Conservation (phyloP, 2,329 filamentous ascomycete species). For the Neoascochyta sp. region DNA sequence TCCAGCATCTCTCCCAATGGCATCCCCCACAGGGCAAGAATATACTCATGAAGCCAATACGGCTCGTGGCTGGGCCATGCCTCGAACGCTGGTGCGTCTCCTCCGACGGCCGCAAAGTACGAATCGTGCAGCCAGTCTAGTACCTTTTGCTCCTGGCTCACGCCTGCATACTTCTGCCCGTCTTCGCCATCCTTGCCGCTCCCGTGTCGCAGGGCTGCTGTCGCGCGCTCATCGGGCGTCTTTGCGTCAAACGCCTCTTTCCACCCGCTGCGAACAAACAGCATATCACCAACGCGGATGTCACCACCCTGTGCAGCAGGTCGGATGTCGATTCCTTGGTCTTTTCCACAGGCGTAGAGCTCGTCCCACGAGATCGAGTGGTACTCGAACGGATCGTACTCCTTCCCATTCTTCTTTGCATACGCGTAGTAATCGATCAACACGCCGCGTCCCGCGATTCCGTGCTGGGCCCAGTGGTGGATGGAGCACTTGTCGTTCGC, state of each 20-base stretch:
- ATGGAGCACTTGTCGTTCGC: slow-evolving; percentile 45
- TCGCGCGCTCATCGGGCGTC: slow-evolving; percentile 30
- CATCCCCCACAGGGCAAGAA: slow-evolving; percentile 42
- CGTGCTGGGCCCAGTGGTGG: slow-evolving; percentile 46
- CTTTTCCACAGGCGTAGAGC: slow-evolving; percentile 56
- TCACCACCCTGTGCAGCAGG: slow-evolving; percentile 53
- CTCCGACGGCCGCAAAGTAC: slow-evolving; percentile 63
- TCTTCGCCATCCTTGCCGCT: slow-evolving; percentile 36
- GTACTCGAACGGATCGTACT: slow-evolving; percentile 43
- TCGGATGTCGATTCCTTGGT: slow-evolving; percentile 61
- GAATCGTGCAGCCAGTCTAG: slow-evolving; percentile 66
- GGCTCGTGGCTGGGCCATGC: slow-evolving; percentile 54
- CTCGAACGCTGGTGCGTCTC: slow-evolving; percentile 63
- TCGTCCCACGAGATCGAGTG: slow-evolving; percentile 44
- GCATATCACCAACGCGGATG: slow-evolving; percentile 60
- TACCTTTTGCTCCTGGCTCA: slow-evolving; percentile 54
- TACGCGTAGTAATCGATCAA: slow-evolving; percentile 45
- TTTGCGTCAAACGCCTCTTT: slow-evolving; percentile 55
- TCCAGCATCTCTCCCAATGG: slow-evolving; percentile 42
- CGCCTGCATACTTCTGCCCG: slow-evolving; percentile 46
- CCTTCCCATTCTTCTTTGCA: slow-evolving; percentile 41
- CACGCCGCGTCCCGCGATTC: slow-evolving; percentile 44
- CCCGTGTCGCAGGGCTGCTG: slow-evolving; percentile 45
- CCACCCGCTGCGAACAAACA: slow-evolving; percentile 62
- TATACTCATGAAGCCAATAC: slow-evolving; percentile 13